These are phyloP conservation scores for Ceratonia siliqua DNA, from an alignment of 306 rosid genomes.

Conservation along the genomic window DNA sequence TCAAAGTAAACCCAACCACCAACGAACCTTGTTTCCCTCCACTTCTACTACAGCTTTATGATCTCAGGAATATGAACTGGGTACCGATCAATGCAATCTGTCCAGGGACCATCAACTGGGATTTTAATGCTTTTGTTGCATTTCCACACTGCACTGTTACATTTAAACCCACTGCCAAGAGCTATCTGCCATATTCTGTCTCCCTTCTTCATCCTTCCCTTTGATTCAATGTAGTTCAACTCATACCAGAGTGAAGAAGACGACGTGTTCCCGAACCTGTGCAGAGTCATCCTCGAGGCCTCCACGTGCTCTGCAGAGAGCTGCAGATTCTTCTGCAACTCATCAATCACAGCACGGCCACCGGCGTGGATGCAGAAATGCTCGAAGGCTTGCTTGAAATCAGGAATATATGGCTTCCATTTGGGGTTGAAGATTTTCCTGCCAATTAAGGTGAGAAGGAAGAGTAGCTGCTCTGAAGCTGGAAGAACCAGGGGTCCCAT, in stretches of 20 bases:
- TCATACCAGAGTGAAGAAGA: conserved; percentile 98
- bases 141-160: conserved; percentile 95
- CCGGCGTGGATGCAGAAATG: conserved; percentile 98
- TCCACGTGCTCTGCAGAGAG: conserved; percentile 87
- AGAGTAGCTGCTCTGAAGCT: conserved; percentile 89
- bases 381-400: conserved; percentile 89
- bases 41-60: conserved; percentile 60
- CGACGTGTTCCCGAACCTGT: conserved; percentile 88
- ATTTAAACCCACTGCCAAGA: conserved; percentile 90
- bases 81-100: conserved; percentile 78
- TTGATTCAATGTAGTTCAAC: conserved; percentile 72
- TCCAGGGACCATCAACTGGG: conserved; percentile 73
- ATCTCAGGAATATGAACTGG: conserved; percentile 94
- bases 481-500: conserved; percentile 96
- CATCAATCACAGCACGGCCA: conserved; percentile 91
- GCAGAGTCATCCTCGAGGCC: conserved; percentile 93
- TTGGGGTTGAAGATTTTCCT: conserved; percentile 79
- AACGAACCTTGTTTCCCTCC: background rate
- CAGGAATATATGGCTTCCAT: conserved; percentile 97
- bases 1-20: conserved; percentile 12
- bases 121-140: conserved; percentile 69
- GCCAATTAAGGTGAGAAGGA: conserved; percentile 69
- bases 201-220: conserved; percentile 88
- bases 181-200: conserved; percentile 95
- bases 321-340: conserved; percentile 90